phyloP scores from a whole-genome alignment of 2,329 filamentous ascomycete species.

The Orbilia quercus region DNA sequence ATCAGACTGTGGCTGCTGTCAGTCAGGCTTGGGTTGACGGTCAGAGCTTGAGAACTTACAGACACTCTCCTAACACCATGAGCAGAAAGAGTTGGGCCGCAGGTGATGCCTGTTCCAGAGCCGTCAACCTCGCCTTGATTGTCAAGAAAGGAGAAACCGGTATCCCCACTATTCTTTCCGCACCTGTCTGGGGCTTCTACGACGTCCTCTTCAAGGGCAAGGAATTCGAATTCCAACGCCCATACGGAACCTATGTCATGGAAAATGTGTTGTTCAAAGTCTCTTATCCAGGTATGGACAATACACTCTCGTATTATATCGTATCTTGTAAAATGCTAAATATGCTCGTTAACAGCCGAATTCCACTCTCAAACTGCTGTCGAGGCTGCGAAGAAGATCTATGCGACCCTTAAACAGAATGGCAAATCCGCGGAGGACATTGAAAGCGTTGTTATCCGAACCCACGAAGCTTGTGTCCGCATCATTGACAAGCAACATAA shows the following conservation, averaged over 20 bases:
- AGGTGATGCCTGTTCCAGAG: conserved; percentile 95
- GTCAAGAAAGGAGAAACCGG: conserved; percentile 85
- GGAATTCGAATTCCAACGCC: conserved; percentile 93
- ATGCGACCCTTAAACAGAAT: conserved; percentile 81
- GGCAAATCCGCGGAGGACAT: conserved; percentile 95
- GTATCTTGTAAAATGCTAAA: conserved; percentile 11
- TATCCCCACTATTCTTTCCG: conserved; percentile 89
- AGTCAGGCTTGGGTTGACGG: conserved; percentile 98
- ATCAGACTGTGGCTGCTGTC: conserved; percentile 92
- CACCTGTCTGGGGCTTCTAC: conserved; percentile 97
- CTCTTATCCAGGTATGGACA: conserved; percentile 83
- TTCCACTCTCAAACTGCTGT: conserved; percentile 99
- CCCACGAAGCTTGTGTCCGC: conserved; percentile 96
- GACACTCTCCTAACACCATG: conserved; percentile 99
- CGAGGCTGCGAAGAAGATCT: conserved; percentile 89
- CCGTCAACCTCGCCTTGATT: conserved; percentile 90
- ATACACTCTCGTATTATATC: conserved; percentile 33
- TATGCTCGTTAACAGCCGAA: conserved; percentile 70
- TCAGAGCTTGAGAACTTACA: conserved; percentile 94
- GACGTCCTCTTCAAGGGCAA: conserved; percentile 97
- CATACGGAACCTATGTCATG: conserved; percentile 99
- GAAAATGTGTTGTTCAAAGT: conserved; percentile 99
- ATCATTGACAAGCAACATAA: conserved; percentile 99
- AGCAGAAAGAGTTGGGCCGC: conserved; percentile 99
- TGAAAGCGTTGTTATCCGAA: conserved; percentile 91